Base-by-base conservation (phyloP, 352 stramenopile species). In the Pythium biforme region DNA sequence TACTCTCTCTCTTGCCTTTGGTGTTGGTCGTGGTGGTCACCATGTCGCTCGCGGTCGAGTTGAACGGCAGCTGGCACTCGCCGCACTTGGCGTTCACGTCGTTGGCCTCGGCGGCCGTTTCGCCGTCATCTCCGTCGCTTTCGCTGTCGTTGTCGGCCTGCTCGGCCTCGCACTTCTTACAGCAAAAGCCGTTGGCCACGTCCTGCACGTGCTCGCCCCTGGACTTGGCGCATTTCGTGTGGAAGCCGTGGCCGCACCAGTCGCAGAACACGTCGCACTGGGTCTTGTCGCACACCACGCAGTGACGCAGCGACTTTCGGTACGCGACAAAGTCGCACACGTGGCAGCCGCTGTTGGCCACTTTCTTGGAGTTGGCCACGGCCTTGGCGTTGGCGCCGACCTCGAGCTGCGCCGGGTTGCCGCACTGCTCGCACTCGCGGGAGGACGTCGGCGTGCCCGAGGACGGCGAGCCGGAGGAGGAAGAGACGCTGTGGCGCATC, bases 261-360 rank as follows among this genome's bases (percentile, higher is more conserved):
- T 95, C 86, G 66, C 86, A 95, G 47, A 93, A 95, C 49, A 88
- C 72, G 47, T 95, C 79, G 62, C 83, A 93, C 31, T 75, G 70
- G 9, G 67, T 69, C 46, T 75, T 77, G 31, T 76, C 46, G 64
- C 86, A 95, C 45, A 82, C 66, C 10, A 90, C 72, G 53, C 86
- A 95, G 22, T 81, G 77, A 27, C 86, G 73, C 57, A 86, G 77
- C 8, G 81, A 69, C 58, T 88, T 84, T 29, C 83, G 83, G 63
- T 78, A 87, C 22, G 72, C 72, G 48, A 94, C 84, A 46, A 89
- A 94, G 62, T 89, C 82, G 69, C 86, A 94, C 41, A 94, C 83
- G 69, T 94, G 84, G 70, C 85, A 94, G 25, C 75, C 75, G 19
- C 73, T 80, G 19, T 73, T 73, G 3, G 64, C 70, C 23, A 70